Conservation (phyloP, 1,139 yeast genomes). For the Yamadazyma diddensiae region DNA sequence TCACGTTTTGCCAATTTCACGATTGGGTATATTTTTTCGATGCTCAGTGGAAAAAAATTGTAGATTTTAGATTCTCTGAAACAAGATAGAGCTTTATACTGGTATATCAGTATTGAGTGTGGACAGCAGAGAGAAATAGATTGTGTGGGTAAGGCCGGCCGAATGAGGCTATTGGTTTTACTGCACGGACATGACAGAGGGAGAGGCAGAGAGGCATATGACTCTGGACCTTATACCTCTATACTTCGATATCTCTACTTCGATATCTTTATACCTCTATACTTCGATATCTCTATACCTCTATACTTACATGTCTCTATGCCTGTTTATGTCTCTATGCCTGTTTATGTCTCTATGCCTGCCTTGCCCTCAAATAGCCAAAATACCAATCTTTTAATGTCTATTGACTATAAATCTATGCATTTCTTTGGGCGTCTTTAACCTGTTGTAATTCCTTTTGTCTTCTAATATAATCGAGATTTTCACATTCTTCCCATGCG, state of each 20-base stretch:
- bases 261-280: not conserved
- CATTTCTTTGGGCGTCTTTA: conserved; percentile 36
- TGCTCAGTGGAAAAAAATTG: conserved; percentile 3
- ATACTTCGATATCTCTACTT: not conserved
- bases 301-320: too few relatives aligned
- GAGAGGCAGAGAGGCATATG: too few relatives aligned
- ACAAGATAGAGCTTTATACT: conserved; percentile 57
- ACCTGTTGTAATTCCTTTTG: conserved; percentile 65
- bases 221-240: not conserved
- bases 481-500: conserved; percentile 83
- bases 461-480: conserved; percentile 78
- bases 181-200: too few relatives aligned
- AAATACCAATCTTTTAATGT: too few relatives aligned
- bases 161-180: not conserved
- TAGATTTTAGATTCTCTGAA: conserved; percentile 39
- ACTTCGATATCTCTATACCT: too few relatives aligned
- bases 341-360: too few relatives aligned
- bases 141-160: too few relatives aligned
- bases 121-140: conserved; percentile 20
- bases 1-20: too few relatives aligned
- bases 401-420: conserved; percentile 3
- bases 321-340: too few relatives aligned
- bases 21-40: too few relatives aligned
- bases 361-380: too few relatives aligned
- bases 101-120: conserved; percentile 48